phyloP scores from a whole-genome alignment of 345 rosid species.

The Zanthoxylum bungeanum region DNA sequence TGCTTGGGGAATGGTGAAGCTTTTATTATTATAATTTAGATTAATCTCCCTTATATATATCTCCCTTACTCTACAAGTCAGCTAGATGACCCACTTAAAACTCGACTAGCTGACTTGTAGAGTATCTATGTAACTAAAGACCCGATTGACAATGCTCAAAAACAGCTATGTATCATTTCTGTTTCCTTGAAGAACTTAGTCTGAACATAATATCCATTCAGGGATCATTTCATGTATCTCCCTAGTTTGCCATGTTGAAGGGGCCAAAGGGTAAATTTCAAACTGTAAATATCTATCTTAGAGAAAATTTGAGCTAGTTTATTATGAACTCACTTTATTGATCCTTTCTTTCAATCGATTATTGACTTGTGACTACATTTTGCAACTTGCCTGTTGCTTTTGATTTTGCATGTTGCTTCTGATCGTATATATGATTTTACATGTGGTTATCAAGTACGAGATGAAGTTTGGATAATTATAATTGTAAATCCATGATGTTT shows the following conservation, averaged over 20 bases:
- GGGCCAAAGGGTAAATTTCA: slow-evolving; percentile 1
- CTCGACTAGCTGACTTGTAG: too few species aligned
- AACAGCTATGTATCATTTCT: neutral
- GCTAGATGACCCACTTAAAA: too few species aligned
- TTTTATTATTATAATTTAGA: too few species aligned
- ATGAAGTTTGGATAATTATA: neutral
- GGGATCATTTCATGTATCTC: neutral
- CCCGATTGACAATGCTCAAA: too few species aligned
- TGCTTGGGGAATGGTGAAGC: too few species aligned
- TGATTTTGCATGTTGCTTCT: too few species aligned
- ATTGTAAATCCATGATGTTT: neutral
- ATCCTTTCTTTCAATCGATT: neutral
- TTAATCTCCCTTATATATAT: too few species aligned
- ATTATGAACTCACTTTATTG: neutral
- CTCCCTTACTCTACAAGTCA: too few species aligned
- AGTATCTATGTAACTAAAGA: too few species aligned
- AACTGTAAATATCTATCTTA: neutral
- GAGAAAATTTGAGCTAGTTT: neutral
- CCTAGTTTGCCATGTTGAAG: neutral
- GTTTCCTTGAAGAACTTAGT: neutral
- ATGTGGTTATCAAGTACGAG: neutral
- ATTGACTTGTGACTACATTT: neutral
- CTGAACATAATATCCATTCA: neutral
- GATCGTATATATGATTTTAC: too few species aligned
- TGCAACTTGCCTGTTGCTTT: neutral